phyloP scores from a whole-genome alignment of 371 early-diverging fungal species.

The Gilbertella persicaria region DNA sequence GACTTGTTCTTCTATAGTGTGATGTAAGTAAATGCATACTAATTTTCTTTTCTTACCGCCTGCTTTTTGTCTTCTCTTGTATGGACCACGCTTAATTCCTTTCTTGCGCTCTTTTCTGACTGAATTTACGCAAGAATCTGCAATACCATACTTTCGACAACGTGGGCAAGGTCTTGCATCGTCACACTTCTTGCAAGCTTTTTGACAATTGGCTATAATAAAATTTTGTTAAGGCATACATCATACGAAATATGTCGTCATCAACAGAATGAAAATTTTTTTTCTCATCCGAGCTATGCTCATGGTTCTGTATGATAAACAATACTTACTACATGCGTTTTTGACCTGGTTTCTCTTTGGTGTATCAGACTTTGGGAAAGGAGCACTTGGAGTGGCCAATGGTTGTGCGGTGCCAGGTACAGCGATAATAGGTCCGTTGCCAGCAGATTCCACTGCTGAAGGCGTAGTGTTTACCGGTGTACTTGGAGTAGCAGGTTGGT shows the following conservation, averaged over 20 bases:
- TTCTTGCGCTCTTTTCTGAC: constrained; percentile 83
- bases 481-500: not conserved
- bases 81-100: constrained; percentile 86
- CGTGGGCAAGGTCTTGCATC: constrained; percentile 86
- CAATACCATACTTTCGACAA: constrained; percentile 76
- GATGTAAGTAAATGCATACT: too few species aligned
- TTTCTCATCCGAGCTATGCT: not conserved
- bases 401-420: constrained; percentile 13
- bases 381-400: constrained; percentile 5
- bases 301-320: constrained; percentile 1
- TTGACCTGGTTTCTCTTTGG: constrained; percentile 46
- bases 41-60: not conserved
- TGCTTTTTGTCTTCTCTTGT: constrained; percentile 61
- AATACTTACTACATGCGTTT: constrained; percentile 53
- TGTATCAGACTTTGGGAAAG: constrained; percentile 9
- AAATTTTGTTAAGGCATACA: constrained; percentile 5
- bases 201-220: constrained; percentile 79
- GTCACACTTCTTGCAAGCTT: constrained; percentile 93
- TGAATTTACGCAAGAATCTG: constrained; percentile 77
- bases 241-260: constrained; percentile 11
- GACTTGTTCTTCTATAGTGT: too few species aligned
- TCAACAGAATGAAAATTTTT: constrained; percentile 1
- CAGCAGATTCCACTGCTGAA: constrained; percentile 23
- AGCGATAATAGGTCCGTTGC: constrained; percentile 19
- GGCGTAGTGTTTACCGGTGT: constrained; percentile 8